Conservation (phyloP, 1,284 basidiomycete genomes). For the Prillingera fragicola region DNA sequence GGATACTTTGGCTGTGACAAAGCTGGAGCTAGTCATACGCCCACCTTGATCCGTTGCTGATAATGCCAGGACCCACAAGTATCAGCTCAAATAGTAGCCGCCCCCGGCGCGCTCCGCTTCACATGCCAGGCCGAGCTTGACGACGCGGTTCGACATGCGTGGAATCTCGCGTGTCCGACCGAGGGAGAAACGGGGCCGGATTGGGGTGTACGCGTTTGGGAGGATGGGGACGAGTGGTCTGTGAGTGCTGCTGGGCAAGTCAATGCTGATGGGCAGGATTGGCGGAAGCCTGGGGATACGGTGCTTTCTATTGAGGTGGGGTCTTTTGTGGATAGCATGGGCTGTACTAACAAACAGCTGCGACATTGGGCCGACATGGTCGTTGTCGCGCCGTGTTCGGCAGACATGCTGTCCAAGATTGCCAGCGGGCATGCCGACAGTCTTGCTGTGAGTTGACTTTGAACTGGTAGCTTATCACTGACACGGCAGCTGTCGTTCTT, state of each 20-base stretch:
- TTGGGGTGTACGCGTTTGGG: conserved; percentile 69
- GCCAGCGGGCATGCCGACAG: conserved; percentile 84
- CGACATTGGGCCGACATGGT: conserved; percentile 93
- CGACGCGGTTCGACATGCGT: conserved; percentile 27
- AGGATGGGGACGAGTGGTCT: conserved; percentile 83
- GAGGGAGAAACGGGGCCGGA: background rate
- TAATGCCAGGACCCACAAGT: conserved; percentile 62
- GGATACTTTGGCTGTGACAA: too few species aligned
- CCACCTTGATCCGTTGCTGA: background rate
- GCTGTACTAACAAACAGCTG: conserved; percentile 49
- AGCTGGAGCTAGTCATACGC: too few species aligned
- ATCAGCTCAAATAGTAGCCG: conserved; percentile 76
- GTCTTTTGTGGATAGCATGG: background rate
- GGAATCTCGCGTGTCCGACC: background rate
- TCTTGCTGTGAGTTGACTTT: conserved; percentile 59
- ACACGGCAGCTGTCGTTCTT: conserved; percentile 75
- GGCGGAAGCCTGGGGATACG: conserved; percentile 73
- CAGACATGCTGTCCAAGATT: conserved; percentile 89
- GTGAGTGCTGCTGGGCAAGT: conserved; percentile 49
- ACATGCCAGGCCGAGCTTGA: conserved; percentile 59
- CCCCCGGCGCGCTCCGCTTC: conserved; percentile 69
- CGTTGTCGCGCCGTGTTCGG: conserved; percentile 87
- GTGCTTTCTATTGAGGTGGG: conserved; percentile 83
- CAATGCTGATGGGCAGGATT: conserved; percentile 43
- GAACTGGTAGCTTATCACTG: background rate